These are phyloP conservation scores for Cladosporium velox DNA, from an alignment of 2,329 filamentous ascomycete species.

Conservation along the genomic window DNA sequence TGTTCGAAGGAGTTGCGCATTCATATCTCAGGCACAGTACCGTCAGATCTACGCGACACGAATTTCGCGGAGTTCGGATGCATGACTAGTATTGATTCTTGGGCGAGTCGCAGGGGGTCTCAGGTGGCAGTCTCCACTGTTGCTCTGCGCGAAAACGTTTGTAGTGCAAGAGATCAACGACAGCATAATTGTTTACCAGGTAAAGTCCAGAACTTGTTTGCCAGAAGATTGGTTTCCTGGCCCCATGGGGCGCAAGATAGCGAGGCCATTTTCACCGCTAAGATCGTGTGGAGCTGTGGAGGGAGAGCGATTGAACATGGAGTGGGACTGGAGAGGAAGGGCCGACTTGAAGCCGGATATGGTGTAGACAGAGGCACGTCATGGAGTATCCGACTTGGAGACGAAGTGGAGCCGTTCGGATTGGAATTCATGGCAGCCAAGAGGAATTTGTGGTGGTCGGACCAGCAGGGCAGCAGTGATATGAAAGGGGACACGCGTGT, in stretches of 20 bases:
- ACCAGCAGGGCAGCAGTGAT: not conserved
- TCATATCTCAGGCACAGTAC: not conserved
- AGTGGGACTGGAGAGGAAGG: conserved; percentile 1
- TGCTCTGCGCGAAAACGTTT: not conserved
- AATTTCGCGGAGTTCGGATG: conserved; percentile 13
- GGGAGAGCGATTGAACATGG: not conserved
- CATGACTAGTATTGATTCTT: not conserved
- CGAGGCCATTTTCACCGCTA: not conserved
- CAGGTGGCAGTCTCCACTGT: conserved; percentile 6
- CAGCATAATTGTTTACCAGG: not conserved
- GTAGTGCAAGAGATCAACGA: not conserved
- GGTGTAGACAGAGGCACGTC: not conserved
- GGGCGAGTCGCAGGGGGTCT: conserved; percentile 5
- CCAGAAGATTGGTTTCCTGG: not conserved
- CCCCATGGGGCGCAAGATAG: conserved; percentile 8
- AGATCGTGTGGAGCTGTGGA: conserved; percentile 12
- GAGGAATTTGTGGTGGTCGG: conserved; percentile 5
- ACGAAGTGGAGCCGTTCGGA: conserved; percentile 6
- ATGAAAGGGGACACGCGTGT: conserved; percentile 2
- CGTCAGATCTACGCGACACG: not conserved
- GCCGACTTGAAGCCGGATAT: conserved; percentile 2
- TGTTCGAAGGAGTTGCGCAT: not conserved
- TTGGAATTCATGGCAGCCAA: conserved; percentile 10
- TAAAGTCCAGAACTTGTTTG: not conserved
- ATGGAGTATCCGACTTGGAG: conserved; percentile 3